Evolutionary conservation across 1,139 yeast species (phyloP).

Genomic region (Petasospora rhodanensis): DNA sequence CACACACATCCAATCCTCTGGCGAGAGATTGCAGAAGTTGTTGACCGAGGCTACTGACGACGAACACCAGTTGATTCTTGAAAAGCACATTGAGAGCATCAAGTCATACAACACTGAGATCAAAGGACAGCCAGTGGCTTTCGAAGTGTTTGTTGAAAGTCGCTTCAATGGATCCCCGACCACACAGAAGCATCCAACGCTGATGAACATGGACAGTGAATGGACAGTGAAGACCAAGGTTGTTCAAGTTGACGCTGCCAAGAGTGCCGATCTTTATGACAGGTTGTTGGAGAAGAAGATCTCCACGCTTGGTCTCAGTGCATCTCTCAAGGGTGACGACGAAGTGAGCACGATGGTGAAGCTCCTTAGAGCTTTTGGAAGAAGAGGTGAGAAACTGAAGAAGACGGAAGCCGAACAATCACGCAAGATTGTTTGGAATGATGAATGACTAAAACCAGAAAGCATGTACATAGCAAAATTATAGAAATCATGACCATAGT

Average conservation of each 20-base stretch:
- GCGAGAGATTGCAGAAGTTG: constrained; percentile 9
- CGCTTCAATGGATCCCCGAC: constrained; percentile 15
- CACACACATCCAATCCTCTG: constrained; percentile 16
- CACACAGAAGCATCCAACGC: constrained; percentile 25
- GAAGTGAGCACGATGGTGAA: constrained; percentile 29
- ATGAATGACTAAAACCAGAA: too few relatives aligned
- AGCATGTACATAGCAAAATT: not conserved
- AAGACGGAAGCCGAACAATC: not conserved
- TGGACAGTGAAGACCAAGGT: constrained; percentile 26
- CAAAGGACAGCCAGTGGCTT: constrained; percentile 18
- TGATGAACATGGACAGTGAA: constrained; percentile 22
- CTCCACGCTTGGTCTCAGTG: constrained; percentile 19
- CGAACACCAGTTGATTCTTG: constrained; percentile 8
- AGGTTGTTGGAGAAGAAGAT: too few relatives aligned
- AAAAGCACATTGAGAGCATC: constrained; percentile 13
- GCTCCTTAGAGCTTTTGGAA: constrained; percentile 36
- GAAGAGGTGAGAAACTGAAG: constrained; percentile 25
- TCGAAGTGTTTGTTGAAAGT: too few relatives aligned
- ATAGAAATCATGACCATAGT: too few relatives aligned
- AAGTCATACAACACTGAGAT: constrained; percentile 13
- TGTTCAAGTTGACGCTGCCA: constrained; percentile 10
- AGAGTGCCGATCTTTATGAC: too few relatives aligned
- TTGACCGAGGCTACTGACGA: constrained; percentile 8
- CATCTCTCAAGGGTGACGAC: constrained; percentile 21
- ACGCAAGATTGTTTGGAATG: constrained; percentile 21